Evolutionary conservation across 768 basidiomycete species (phyloP).

Genomic region (Cystoderma amianthinum): DNA sequence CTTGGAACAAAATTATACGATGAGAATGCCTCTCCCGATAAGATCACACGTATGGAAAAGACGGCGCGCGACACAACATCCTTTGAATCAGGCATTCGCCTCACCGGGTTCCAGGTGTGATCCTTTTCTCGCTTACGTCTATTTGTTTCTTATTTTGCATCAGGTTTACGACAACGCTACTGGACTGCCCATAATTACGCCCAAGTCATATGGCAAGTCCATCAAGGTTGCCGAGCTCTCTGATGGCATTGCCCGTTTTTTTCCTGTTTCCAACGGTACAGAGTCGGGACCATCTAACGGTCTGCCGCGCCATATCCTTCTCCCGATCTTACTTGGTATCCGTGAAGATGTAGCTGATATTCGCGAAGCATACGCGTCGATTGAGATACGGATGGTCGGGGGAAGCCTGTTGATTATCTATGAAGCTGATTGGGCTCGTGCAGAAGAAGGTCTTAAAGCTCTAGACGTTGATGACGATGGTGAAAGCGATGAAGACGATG

Average conservation of each 20-base stretch:
- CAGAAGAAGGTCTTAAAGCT: slow-evolving; percentile 32
- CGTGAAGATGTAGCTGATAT: slow-evolving; percentile 47
- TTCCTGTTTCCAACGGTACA: slow-evolving; percentile 40
- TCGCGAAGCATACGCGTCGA: slow-evolving; percentile 8
- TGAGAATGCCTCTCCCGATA: slow-evolving; percentile 56
- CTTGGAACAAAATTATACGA: slow-evolving; percentile 89
- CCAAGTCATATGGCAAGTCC: slow-evolving; percentile 74
- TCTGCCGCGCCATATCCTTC: slow-evolving; percentile 45
- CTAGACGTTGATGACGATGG: slow-evolving; percentile 28
- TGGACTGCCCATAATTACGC: slow-evolving; percentile 49
- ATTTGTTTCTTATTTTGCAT: slow-evolving; percentile 3
- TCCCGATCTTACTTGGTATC: slow-evolving; percentile 52
- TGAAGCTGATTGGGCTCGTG: slow-evolving; percentile 38
- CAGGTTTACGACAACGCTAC: slow-evolving; percentile 71
- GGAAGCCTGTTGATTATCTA: slow-evolving; percentile 79
- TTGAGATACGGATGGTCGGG: slow-evolving; percentile 76
- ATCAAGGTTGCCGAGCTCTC: slow-evolving; percentile 64
- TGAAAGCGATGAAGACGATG: slow-evolving; percentile 28
- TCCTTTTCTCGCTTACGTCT: not conserved
- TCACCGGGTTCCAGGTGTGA: slow-evolving; percentile 91
- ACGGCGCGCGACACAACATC: slow-evolving; percentile 69
- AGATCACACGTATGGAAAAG: slow-evolving; percentile 71
- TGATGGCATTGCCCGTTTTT: slow-evolving; percentile 73
- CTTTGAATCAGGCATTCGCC: slow-evolving; percentile 63
- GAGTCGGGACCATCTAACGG: slow-evolving; percentile 40